phyloP scores from a whole-genome alignment of 345 rosid genomes.

The Rhodomyrtus tomentosa region DNA sequence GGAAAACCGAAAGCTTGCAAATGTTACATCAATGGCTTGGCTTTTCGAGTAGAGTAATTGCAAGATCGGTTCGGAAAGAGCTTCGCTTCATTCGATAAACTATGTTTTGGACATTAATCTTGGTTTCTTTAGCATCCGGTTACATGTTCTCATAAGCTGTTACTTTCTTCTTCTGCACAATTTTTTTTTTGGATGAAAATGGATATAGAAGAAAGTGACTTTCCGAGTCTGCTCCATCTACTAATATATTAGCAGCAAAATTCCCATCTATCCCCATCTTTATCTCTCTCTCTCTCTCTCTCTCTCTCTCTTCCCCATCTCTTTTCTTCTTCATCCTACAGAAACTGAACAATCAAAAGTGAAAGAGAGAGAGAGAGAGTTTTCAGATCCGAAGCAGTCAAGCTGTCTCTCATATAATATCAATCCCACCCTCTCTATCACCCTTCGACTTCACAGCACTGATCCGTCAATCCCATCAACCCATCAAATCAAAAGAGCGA shows the following conservation, averaged over 20 bases:
- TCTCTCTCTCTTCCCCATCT: neutral
- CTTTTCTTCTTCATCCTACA: conserved; percentile 1
- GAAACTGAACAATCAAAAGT: conserved; percentile 41
- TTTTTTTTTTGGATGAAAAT: neutral
- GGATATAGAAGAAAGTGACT: neutral
- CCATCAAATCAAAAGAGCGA: conserved; percentile 39
- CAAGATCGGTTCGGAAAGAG: neutral
- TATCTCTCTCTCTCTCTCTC: neutral
- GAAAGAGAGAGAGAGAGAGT: neutral
- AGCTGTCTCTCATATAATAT: conserved; percentile 17
- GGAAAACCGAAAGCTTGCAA: neutral
- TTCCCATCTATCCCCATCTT: neutral
- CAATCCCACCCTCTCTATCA: neutral
- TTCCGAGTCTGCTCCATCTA: neutral
- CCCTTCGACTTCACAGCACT: conserved; percentile 33
- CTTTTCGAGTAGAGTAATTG: neutral
- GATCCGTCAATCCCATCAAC: conserved; percentile 49
- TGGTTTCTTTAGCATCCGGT: neutral
- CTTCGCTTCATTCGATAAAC: neutral
- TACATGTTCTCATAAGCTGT: neutral
- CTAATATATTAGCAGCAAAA: neutral
- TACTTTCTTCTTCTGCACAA: neutral
- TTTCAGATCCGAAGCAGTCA: conserved; percentile 20
- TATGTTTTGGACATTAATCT: neutral
- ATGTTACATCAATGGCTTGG: neutral